phyloP scores from a whole-genome alignment of 2,329 filamentous ascomycete species.

The Sclerotinia trifoliorum region DNA sequence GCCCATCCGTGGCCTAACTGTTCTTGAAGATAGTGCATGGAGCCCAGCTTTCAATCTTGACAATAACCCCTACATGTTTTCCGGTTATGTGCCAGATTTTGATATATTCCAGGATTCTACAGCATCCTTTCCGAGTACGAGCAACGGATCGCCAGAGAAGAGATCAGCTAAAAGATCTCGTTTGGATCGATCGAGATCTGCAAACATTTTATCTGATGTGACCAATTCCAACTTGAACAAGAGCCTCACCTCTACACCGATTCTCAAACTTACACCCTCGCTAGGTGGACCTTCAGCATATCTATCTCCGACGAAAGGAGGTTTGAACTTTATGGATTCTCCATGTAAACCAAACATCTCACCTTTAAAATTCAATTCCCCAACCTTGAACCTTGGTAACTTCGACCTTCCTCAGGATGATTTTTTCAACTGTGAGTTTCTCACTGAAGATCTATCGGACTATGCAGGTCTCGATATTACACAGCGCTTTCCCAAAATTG shows the following conservation, averaged over 20 bases:
- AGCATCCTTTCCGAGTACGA: slow-evolving; percentile 45
- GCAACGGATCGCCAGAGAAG: slow-evolving; percentile 66
- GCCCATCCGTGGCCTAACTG: slow-evolving; percentile 58
- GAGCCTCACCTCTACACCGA: slow-evolving; percentile 50
- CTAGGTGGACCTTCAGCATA: slow-evolving; percentile 40
- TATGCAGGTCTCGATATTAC: slow-evolving; percentile 66
- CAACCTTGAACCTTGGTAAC: slow-evolving; percentile 27
- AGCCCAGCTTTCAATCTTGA: slow-evolving; percentile 67
- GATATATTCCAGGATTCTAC: slow-evolving; percentile 57
- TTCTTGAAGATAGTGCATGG: slow-evolving; percentile 56
- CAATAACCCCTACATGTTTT: slow-evolving; percentile 50
- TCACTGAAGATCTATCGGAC: slow-evolving; percentile 59
- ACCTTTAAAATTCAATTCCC: slow-evolving; percentile 33
- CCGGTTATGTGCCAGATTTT: slow-evolving; percentile 53
- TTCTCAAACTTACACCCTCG: slow-evolving; percentile 48
- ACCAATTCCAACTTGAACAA: slow-evolving; percentile 48
- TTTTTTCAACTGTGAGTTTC: slow-evolving; percentile 54
- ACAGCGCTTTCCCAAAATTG: slow-evolving; percentile 75
- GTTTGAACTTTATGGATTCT: slow-evolving; percentile 47
- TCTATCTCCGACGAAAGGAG: slow-evolving; percentile 58
- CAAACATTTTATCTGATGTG: slow-evolving; percentile 60
- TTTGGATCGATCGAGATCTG: slow-evolving; percentile 62
- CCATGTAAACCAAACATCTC: slow-evolving; percentile 50
- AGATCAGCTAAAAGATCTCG: slow-evolving; percentile 58
- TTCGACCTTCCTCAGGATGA: slow-evolving; percentile 46